A percentile compares a stretch with the other conserved stretches of the same genome.
Conservation (phyloP, 768 basidiomycete genomes). For the Lepiota brunneoincarnata region DNA sequence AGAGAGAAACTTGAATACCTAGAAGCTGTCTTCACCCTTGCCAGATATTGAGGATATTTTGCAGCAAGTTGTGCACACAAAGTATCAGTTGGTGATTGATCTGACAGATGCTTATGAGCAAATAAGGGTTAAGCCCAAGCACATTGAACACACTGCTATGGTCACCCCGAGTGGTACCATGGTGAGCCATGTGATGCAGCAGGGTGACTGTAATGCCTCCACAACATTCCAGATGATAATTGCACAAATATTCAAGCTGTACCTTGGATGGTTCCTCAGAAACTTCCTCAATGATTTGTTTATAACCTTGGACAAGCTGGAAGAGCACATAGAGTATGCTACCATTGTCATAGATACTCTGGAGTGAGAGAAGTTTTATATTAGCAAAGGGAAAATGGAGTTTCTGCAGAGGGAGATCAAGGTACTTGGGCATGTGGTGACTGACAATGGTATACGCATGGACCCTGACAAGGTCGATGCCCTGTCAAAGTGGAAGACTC, state of each 20-base stretch:
- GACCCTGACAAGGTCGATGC: constrained; percentile 34
- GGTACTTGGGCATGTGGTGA: constrained; percentile 31
- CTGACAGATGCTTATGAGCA: constrained; percentile 41
- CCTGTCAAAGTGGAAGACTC: constrained; percentile 21
- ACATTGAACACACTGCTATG: constrained; percentile 25
- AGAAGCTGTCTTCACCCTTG: constrained; percentile 32
- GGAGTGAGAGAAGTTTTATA: constrained; percentile 20
- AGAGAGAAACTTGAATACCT: constrained; percentile 36
- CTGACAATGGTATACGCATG: constrained; percentile 31
- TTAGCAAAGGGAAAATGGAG: constrained; percentile 12
- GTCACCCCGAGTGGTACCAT: constrained; percentile 32
- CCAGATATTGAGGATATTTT: constrained; percentile 40
- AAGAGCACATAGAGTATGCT: too few relatives aligned
- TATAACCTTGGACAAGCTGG: constrained; percentile 21
- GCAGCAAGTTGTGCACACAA: constrained; percentile 24
- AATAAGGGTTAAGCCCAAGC: constrained; percentile 24
- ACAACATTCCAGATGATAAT: constrained; percentile 36
- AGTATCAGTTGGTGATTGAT: constrained; percentile 33
- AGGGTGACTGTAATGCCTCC: constrained; percentile 21
- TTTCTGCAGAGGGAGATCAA: constrained; percentile 21
- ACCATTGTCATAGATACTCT: too few relatives aligned
- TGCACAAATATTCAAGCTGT: constrained; percentile 14
- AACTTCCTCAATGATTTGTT: constrained; percentile 16
- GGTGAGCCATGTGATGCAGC: constrained; percentile 33
- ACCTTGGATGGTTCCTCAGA: constrained; percentile 9